phyloP scores from a whole-genome alignment of 176 grass and related monocot species.

The Rhynchospora pubera region DNA sequence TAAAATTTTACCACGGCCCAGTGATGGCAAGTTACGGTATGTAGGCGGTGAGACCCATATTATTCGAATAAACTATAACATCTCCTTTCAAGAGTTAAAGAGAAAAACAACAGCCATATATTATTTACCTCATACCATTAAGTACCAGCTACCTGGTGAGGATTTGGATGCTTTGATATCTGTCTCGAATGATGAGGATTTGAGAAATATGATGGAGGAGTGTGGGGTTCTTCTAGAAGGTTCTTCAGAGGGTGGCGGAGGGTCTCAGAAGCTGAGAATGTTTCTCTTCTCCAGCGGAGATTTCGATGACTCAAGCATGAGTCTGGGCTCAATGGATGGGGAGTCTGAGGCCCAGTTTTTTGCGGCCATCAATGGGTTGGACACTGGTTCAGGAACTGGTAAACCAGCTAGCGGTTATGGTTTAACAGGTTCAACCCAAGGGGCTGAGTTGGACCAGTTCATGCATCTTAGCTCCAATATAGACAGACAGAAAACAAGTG shows the following conservation, averaged over 20 bases:
- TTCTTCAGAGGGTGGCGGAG: conserved; percentile 39
- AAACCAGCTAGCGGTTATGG: conserved; percentile 52
- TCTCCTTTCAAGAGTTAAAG: conserved; percentile 80
- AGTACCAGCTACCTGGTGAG: conserved; percentile 87
- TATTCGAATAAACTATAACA: conserved; percentile 57
- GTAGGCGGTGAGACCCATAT: conserved; percentile 94
- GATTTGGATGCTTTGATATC: conserved; percentile 88
- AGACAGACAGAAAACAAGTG: conserved; percentile 30
- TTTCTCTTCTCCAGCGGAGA: conserved; percentile 75
- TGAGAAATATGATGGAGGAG: conserved; percentile 93
- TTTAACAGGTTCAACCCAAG: conserved; percentile 37
- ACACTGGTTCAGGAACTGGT: conserved; percentile 31
- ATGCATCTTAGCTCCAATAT: conserved; percentile 54
- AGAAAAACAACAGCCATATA: conserved; percentile 63
- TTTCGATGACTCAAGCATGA: conserved; percentile 66
- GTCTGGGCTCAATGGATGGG: conserved; percentile 73
- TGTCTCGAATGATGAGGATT: conserved; percentile 75
- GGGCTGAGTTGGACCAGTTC: conserved; percentile 56
- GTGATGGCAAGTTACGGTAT: conserved; percentile 91
- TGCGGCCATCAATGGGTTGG: conserved; percentile 80
- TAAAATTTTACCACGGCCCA: conserved; percentile 85
- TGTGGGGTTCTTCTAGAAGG: conserved; percentile 42
- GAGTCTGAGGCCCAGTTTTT: conserved; percentile 88
- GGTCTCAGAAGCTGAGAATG: conserved; percentile 78
- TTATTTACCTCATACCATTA: conserved; percentile 66